Evolutionary conservation across 352 stramenopile genomes (phyloP).

Genomic region (Phytophthora pini): DNA sequence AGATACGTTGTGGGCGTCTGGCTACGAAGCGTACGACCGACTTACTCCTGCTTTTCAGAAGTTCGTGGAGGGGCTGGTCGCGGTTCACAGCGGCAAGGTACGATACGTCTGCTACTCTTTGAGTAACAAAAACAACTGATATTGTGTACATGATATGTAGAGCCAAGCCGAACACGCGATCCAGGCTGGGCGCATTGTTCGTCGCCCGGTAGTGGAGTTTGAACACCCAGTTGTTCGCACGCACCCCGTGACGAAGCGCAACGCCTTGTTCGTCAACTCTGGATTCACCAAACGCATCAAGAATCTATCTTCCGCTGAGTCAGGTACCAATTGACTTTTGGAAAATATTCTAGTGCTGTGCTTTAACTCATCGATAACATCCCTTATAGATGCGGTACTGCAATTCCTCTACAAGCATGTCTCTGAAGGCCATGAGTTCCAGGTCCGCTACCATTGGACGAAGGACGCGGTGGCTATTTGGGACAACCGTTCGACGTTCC

Average conservation of each 20-base stretch:
- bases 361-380: background rate
- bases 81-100: slow-evolving; percentile 51
- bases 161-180: slow-evolving; percentile 14
- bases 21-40: slow-evolving; percentile 57
- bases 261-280: slow-evolving; percentile 44
- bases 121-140: background rate
- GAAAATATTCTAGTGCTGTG: background rate
- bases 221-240: slow-evolving; percentile 52
- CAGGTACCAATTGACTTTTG: slow-evolving; percentile 18
- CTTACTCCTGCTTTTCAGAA: slow-evolving; percentile 40
- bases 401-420: slow-evolving; percentile 27
- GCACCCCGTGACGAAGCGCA: slow-evolving; percentile 30
- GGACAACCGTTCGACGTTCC: slow-evolving; percentile 30
- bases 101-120: background rate
- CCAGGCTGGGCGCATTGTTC: slow-evolving; percentile 21
- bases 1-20: slow-evolving; percentile 52
- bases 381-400: slow-evolving; percentile 17
- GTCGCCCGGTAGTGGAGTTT: slow-evolving; percentile 37
- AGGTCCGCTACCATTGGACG: slow-evolving; percentile 29
- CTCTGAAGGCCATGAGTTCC: slow-evolving; percentile 25
- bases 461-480: slow-evolving; percentile 32
- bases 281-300: slow-evolving; percentile 49
- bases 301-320: slow-evolving; percentile 44
- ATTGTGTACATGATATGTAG: background rate
- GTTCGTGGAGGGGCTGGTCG: slow-evolving; percentile 41